These are phyloP conservation scores for Podosphaera fusca DNA, from an alignment of 2,329 filamentous ascomycete species.

Conservation along the genomic window DNA sequence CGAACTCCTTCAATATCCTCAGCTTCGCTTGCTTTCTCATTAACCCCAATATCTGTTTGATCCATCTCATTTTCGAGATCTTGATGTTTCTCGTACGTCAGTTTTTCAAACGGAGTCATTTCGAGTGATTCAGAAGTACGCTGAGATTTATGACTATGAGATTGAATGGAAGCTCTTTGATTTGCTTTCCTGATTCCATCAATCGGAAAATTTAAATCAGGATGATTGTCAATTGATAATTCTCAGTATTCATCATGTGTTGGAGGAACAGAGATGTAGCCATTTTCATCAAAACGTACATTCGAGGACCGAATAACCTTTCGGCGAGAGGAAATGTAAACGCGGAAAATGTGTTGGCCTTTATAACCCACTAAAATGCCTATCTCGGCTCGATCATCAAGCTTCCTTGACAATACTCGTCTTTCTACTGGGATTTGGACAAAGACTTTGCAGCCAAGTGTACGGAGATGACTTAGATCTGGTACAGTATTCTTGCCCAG, in stretches of 20 bases:
- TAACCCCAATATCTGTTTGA: neutral
- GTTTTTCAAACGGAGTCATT: too few relatives aligned
- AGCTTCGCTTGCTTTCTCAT: neutral
- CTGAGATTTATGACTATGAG: neutral
- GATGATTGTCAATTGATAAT: neutral
- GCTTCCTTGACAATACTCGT: too few relatives aligned
- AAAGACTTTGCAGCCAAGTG: neutral
- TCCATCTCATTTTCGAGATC: neutral
- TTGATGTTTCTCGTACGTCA: neutral
- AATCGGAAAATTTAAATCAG: neutral
- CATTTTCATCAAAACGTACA: neutral
- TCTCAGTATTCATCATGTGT: neutral
- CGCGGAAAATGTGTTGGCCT: too few relatives aligned
- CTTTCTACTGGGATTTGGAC: neutral
- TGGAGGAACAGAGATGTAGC: neutral
- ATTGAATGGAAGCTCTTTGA: neutral
- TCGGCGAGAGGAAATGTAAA: too few relatives aligned
- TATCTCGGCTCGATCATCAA: too few relatives aligned
- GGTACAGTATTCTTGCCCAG: too few relatives aligned
- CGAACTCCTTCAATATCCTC: neutral
- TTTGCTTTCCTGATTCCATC: neutral
- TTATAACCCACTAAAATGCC: too few relatives aligned
- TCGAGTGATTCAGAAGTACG: neutral
- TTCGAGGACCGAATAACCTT: too few relatives aligned
- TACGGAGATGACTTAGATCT: neutral